Evolutionary conservation across 345 rosid genomes (phyloP), one percentile per base, ranked within the genome.

Genomic region (Camelina laxa): DNA sequence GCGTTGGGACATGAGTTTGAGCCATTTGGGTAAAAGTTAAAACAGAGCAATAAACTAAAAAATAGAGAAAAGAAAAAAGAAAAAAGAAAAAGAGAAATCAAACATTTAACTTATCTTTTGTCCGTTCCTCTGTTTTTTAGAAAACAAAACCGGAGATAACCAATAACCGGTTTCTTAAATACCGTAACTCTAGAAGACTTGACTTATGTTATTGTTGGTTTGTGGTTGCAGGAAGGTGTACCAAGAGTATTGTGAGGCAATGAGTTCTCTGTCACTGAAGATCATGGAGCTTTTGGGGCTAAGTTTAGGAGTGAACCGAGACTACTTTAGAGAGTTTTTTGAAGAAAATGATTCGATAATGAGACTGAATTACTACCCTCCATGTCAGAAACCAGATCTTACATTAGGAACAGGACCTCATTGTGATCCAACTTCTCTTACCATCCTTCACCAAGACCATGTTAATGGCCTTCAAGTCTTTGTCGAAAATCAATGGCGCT

Each of bases 391-490:
- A 79, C 98, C 99, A 42, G 96, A 95, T 53, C 91, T 86, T 15
- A 89, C 97, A 17, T 77, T 95, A 55, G 98, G 99, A 74, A 95
- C 99, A 9, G 99, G 99, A 5, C 99, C 99, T 82, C 99, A 95
- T 71, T 95, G 99, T 42, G 99, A 95, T 79, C 99, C 99, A 35
- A 90, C 99, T 27, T 95, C 99, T 63, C 80, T 95, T 75, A 95
- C 99, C 69, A 95, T 95, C 73, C 98, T 95, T 49, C 98, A 95
- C 76, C 99, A 95, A 76, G 99, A 88, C 73, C 86, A 85, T 73
- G 98, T 95, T n/a, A 87, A 88, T 15, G 99, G 99, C 31, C 98
- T 95, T 77, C 98, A 95, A 76, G 99, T 95, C 72, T 89, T 85
- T 73, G 88, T 87, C 3, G 96, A 92, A 74, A 70, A 87, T 33